Base-by-base conservation (phyloP, 768 basidiomycete genomes). In the Rhodotorula diobovata region DNA sequence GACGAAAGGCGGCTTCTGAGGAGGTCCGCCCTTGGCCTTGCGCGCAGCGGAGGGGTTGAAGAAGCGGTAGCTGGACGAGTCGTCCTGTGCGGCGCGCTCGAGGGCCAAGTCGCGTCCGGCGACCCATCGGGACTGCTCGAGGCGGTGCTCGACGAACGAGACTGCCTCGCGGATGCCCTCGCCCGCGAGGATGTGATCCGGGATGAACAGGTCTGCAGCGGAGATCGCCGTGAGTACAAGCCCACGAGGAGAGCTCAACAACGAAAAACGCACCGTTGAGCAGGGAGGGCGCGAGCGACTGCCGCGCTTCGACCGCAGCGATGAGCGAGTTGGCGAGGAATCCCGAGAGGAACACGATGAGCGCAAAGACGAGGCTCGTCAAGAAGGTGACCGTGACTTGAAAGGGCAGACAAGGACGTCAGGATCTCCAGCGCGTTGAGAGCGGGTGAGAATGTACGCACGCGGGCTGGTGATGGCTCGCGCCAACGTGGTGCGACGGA, bases 101-200 rank as follows among this genome's bases (percentile, higher is more conserved):
- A 48, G 34, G n/a, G 30, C 57, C 30, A 16, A 12, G 25, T 62
- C 30, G 54, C 60, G 60, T 5, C 54, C 70, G 37, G 48, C 51
- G 6, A 54, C 43, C 59, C 53, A 58, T 10, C 60, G 50, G 14
- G 51, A 41, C 5, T 58, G 46, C 21, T 69, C 68, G 30, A 73
- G 62, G 3, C 53, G 66, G 37, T 63, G 59, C 21, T 54, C 57
- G 35, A 73, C 61, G 68, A 73, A 73, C 10, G 51, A 30, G 53
- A 70, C 68, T 9, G 72, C 66, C 15, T 73, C 72, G 35, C 72
- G 68, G 12, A 73, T 50, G 23, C 72, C 72, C 39, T 73, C 72
- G 23, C 68, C 68, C 23, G 69, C 55, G 20, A 73, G 58, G 45
- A 73, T 51, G 65, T 73, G 62, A 46, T 73, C 72, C n/a, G 57